A percentile compares a stretch with the other conserved stretches of the same genome.
Conservation (phyloP, 345 rosid species). For the Citrus inodora region DNA sequence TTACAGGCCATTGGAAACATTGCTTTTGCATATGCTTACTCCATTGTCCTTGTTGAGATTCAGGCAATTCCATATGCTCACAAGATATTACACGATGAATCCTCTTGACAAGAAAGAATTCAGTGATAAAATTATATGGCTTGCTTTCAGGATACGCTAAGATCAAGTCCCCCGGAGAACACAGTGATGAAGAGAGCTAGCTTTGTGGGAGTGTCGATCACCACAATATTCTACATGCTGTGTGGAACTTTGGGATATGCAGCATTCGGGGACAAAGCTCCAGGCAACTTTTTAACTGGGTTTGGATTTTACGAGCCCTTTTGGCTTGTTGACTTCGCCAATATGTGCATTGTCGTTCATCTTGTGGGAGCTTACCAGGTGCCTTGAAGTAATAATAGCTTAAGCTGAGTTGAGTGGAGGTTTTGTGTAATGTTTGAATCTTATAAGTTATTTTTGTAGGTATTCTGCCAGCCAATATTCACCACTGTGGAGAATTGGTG, state of each 20-base stretch:
- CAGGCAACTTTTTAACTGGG: slow-evolving; percentile 86
- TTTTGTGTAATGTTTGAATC: neutral
- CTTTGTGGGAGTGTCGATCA: slow-evolving; percentile 42
- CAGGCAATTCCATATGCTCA: slow-evolving; percentile 43
- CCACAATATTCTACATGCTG: slow-evolving; percentile 65
- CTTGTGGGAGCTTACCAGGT: slow-evolving; percentile 91
- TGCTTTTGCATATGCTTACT: slow-evolving; percentile 78
- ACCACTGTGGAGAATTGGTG: slow-evolving; percentile 46
- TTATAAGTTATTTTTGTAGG: slow-evolving; percentile 31
- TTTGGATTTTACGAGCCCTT: slow-evolving; percentile 85
- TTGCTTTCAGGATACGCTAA: slow-evolving; percentile 45
- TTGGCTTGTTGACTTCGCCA: slow-evolving; percentile 81
- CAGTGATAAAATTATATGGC: neutral
- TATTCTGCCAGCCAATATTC: slow-evolving; percentile 67
- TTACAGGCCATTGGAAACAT: slow-evolving; percentile 75
- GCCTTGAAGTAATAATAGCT: neutral
- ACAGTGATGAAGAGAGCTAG: slow-evolving; percentile 64
- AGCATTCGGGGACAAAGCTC: slow-evolving; percentile 76
- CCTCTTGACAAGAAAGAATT: neutral
- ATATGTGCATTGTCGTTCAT: slow-evolving; percentile 73
- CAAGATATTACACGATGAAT: neutral
- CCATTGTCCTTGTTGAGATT: slow-evolving; percentile 73
- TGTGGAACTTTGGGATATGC: slow-evolving; percentile 88
- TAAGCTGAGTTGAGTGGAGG: neutral
- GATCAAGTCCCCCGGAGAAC: slow-evolving; percentile 61